phyloP scores from a whole-genome alignment of 2,329 filamentous ascomycete genomes.

The Hymenoscyphus infarciens region DNA sequence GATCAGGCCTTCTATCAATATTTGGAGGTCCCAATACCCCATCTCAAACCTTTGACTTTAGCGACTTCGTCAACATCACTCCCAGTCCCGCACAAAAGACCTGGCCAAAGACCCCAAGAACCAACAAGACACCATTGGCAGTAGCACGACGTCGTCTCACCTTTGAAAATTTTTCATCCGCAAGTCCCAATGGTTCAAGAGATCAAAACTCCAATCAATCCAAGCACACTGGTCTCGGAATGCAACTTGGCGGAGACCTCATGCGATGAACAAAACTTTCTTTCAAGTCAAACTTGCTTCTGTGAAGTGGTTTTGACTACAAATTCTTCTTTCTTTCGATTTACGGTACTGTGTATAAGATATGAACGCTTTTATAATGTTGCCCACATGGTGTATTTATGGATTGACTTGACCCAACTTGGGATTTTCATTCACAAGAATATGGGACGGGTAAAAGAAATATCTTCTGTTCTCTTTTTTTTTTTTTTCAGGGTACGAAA shows the following conservation, averaged over 20 bases:
- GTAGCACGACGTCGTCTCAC: constrained; percentile 30
- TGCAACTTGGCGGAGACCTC: constrained; percentile 65
- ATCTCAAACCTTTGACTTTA: constrained; percentile 82
- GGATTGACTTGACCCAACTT: not conserved
- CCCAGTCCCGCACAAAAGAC: constrained; percentile 88
- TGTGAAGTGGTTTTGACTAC: not conserved
- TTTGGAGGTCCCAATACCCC: constrained; percentile 73
- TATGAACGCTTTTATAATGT: not conserved
- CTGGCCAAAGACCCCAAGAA: constrained; percentile 49
- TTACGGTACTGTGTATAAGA: not conserved
- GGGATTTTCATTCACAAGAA: not conserved
- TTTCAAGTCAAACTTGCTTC: not conserved
- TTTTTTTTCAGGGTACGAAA: not conserved
- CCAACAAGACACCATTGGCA: constrained; percentile 30
- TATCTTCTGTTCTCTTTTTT: not conserved
- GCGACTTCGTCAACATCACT: constrained; percentile 96
- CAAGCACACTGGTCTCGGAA: constrained; percentile 52
- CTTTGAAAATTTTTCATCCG: constrained; percentile 28
- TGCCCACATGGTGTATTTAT: constrained; percentile 1
- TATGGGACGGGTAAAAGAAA: not conserved
- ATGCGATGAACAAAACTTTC: constrained; percentile 39
- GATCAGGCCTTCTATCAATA: constrained; percentile 60
- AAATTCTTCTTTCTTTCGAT: not conserved
- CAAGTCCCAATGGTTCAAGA: constrained; percentile 23
- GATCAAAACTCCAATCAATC: constrained; percentile 24